Evolutionary conservation across 805 yeast species (phyloP).

Genomic region (Metschnikowia lochheadii): DNA sequence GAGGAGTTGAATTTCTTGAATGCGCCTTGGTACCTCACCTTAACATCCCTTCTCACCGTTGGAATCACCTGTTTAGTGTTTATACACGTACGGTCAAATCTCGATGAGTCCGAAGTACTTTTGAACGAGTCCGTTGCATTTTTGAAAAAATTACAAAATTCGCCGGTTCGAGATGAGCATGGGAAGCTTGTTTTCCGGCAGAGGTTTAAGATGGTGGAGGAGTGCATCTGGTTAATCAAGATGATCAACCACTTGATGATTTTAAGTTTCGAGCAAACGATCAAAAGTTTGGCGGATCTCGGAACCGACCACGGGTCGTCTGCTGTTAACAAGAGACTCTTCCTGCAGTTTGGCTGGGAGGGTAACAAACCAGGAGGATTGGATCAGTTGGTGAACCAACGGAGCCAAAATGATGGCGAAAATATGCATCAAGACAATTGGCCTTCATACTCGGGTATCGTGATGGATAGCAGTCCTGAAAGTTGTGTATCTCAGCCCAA

Average conservation of each 20-base stretch:
- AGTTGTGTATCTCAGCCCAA: constrained; percentile 7
- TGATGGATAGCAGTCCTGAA: constrained; percentile 3
- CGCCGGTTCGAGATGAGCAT: constrained; percentile 29
- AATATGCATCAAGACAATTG: background rate
- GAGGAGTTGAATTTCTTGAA: constrained; percentile 27
- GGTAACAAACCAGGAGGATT: constrained; percentile 7
- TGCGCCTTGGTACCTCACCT: constrained; percentile 52
- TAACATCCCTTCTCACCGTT: constrained; percentile 42
- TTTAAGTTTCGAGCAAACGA: constrained; percentile 42
- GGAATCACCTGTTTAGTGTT: constrained; percentile 41
- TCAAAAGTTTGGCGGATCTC: constrained; percentile 30
- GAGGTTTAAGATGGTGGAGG: constrained; percentile 50
- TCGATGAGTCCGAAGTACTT: constrained; percentile 22
- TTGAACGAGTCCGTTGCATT: constrained; percentile 24
- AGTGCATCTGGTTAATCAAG: constrained; percentile 60
- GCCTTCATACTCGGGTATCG: background rate
- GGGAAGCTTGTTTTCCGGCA: constrained; percentile 29
- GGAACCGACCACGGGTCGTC: constrained; percentile 54
- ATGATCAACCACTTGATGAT: constrained; percentile 49
- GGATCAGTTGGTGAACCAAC: constrained; percentile 15
- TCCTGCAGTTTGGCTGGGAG: constrained; percentile 43
- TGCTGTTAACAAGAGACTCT: constrained; percentile 45
- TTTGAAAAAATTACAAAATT: constrained; percentile 21
- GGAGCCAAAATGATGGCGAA: constrained; percentile 8
- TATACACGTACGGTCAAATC: constrained; percentile 39